Percentiles rank a stretch among this genome's conserved stretches.
Conservation (phyloP, 1,284 basidiomycete species). For the Naganishia sp. region DNA sequence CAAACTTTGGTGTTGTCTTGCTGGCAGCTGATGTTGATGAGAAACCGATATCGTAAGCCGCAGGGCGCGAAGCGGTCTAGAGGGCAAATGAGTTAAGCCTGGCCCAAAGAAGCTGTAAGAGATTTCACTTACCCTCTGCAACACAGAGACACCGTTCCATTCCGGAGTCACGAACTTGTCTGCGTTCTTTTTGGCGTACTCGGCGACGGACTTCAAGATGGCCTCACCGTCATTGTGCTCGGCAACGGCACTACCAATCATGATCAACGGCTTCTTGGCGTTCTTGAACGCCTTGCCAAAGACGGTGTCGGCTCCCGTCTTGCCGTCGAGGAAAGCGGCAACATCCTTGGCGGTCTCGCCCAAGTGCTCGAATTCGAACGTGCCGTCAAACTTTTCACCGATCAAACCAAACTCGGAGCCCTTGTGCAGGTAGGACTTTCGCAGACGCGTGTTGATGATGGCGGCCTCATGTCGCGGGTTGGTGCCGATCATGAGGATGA, state of each 20-base stretch:
- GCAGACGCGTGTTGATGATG: conserved; percentile 93
- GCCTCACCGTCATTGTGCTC: conserved; percentile 86
- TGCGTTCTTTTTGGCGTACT: conserved; percentile 78
- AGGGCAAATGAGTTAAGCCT: conserved; percentile 6
- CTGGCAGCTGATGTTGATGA: conserved; percentile 77
- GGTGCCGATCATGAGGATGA: conserved; percentile 89
- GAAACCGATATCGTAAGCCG: conserved; percentile 93
- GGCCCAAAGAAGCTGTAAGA: neutral
- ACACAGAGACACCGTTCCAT: conserved; percentile 93
- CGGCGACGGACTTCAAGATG: conserved; percentile 74
- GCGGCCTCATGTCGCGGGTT: conserved; percentile 98
- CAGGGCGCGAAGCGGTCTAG: conserved; percentile 79
- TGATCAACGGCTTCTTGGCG: conserved; percentile 91
- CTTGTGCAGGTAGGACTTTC: conserved; percentile 88
- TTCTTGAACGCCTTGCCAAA: conserved; percentile 86
- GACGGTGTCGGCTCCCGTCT: conserved; percentile 58
- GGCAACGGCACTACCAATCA: conserved; percentile 82
- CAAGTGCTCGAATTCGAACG: conserved; percentile 90
- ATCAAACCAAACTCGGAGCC: conserved; percentile 84
- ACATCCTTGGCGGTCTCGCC: conserved; percentile 79
- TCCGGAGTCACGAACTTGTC: conserved; percentile 75
- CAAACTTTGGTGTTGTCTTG: conserved; percentile 81
- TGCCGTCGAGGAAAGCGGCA: conserved; percentile 71
- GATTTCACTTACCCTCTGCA: conserved; percentile 74
- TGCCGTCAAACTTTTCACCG: conserved; percentile 86